A percentile compares a stretch with the other conserved stretches of the same genome.
Evolutionary conservation across 768 basidiomycete species (phyloP).

Genomic region (Lepiota subincarnata): DNA sequence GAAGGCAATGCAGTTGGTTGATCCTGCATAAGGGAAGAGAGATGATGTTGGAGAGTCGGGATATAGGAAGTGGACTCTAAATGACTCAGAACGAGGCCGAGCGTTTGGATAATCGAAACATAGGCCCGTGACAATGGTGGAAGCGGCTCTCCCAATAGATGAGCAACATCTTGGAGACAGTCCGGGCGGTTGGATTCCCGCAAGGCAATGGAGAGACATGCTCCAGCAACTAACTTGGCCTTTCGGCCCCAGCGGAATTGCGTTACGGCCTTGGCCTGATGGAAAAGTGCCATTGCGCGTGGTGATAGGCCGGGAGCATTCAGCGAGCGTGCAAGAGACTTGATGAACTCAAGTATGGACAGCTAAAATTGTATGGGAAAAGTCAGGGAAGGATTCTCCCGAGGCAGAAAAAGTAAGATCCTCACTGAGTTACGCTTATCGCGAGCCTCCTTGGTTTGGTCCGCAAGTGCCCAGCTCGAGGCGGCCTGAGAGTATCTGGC

Average conservation of each 20-base stretch:
- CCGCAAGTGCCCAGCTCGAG: conserved; percentile 57
- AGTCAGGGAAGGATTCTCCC: conserved; percentile 16
- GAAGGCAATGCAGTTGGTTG: conserved; percentile 26
- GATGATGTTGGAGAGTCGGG: conserved; percentile 48
- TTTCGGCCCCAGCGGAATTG: conserved; percentile 71
- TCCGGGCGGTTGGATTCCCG: conserved; percentile 69
- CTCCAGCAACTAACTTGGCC: conserved; percentile 66
- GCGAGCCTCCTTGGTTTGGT: conserved; percentile 62
- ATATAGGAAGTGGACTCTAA: conserved; percentile 61
- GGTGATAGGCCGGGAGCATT: conserved; percentile 56
- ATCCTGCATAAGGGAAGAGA: conserved; percentile 34
- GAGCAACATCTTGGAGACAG: conserved; percentile 65
- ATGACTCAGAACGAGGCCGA: conserved; percentile 49
- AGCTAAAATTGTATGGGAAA: conserved; percentile 34
- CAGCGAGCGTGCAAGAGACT: conserved; percentile 53
- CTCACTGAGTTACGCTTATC: conserved; percentile 61
- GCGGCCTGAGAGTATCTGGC: conserved; percentile 47
- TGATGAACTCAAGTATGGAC: conserved; percentile 62
- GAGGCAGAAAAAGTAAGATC: conserved; percentile 14
- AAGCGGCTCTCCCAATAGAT: conserved; percentile 52
- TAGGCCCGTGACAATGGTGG: conserved; percentile 53
- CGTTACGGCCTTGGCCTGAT: conserved; percentile 56
- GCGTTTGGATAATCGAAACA: conserved; percentile 44
- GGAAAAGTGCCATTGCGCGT: conserved; percentile 67
- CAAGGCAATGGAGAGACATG: conserved; percentile 64